Base-by-base conservation (phyloP, 2,329 filamentous ascomycete species). In the Graphium sp. region DNA sequence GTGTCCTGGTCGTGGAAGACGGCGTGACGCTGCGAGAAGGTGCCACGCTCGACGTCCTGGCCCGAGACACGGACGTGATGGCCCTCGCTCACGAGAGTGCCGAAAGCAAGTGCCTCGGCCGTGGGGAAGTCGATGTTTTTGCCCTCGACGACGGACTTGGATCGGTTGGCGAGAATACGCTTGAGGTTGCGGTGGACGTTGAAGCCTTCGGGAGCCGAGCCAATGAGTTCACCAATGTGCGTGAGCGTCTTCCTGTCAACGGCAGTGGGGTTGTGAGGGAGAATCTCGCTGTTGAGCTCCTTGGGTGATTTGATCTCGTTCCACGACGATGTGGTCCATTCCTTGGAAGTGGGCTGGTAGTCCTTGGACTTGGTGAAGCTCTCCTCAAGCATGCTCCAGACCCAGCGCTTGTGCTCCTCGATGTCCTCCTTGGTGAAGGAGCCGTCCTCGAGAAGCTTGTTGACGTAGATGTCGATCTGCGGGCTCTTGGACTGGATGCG, bases 231-330 rank as follows among this genome's bases (percentile, higher is more conserved):
- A 32, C 74, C 85, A 47, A 98, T 83, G 53, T 84, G 74, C 52
- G 82, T 71, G 35, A 95, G 57, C 10, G 72, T 74, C 37, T 78
- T 66, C 35, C 53, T 48, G 37, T 80, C 74, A 24, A 95, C 75
- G 28, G 74, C 80, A 22, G 89, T 98, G 16, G 83, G 76, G 43
- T 82, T 71, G 58, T 98, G 89, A 28, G 87, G 85, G 29, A 98
- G 65, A 25, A 95, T 74, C 60, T 98, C 89, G 15, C 77, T 89
- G 18, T 87, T 85, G 37, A 98, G 66, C 57, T 98, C 89, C 65
- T 94, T 95, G 45, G 89, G 89, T 18, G 85, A 92, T 63, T 95
- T 95, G 74, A 98, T 95, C 37, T 87, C 87, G 59, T 98, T 92
- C 89, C 89, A 98, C 32, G 89, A 87, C 29, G 85, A 94, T 7